phyloP scores from a whole-genome alignment of 192 early-diverging fungal genomes.

The Pilobolus umbonatus region DNA sequence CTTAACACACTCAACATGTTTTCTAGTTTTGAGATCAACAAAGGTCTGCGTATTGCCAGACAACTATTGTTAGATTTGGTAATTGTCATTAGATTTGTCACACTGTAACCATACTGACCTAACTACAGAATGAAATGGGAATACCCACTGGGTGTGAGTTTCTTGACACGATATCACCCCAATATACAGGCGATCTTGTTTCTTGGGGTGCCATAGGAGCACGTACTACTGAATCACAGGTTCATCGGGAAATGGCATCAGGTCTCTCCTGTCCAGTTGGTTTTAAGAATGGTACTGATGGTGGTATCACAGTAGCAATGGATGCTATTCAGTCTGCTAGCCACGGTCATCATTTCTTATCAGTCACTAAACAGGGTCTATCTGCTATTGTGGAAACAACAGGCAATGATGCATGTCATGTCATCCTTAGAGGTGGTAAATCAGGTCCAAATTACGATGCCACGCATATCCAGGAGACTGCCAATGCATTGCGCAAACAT shows the following conservation, averaged over 20 bases:
- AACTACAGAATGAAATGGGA: constrained; percentile 33
- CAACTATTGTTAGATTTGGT: constrained; percentile 65
- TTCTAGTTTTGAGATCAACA: constrained; percentile 70
- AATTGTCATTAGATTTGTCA: constrained; percentile 10
- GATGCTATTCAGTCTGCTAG: constrained; percentile 91
- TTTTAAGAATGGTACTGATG: constrained; percentile 83
- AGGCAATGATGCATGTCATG: constrained; percentile 90
- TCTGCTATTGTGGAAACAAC: constrained; percentile 79
- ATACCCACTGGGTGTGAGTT: constrained; percentile 74
- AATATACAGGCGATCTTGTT: constrained; percentile 75
- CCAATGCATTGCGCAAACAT: constrained; percentile 55
- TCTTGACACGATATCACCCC: constrained; percentile 77
- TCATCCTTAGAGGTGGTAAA: constrained; percentile 87
- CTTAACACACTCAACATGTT: no score
- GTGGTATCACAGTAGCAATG: constrained; percentile 77
- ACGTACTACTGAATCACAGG: constrained; percentile 78
- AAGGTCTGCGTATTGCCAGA: constrained; percentile 74
- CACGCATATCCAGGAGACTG: constrained; percentile 55
- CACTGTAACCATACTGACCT: neutral
- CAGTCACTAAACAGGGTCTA: constrained; percentile 81
- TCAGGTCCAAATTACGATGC: constrained; percentile 89
- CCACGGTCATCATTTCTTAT: constrained; percentile 69
- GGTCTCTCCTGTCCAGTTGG: constrained; percentile 77
- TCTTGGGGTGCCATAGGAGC: constrained; percentile 79
- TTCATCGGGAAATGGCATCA: constrained; percentile 78